Percentiles rank a stretch among this genome's conserved stretches.
Conservation (phyloP, 495 filamentous ascomycete genomes). For the Beverwykella pulmonaria region DNA sequence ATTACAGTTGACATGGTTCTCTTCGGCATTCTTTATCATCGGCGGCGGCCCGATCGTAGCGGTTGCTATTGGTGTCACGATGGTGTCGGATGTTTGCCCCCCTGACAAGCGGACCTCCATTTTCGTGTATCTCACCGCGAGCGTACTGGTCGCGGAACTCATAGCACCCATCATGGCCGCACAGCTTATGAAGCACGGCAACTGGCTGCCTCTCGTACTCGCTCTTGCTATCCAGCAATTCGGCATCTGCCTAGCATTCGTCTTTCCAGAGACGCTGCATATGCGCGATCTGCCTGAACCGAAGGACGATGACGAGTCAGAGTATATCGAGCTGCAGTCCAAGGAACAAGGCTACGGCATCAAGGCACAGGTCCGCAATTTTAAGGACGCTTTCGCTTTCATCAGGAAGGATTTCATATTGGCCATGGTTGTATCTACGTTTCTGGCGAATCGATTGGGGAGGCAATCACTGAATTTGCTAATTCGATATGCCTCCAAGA, state of each 20-base stretch:
- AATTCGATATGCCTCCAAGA: conserved; percentile 51
- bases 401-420: conserved; percentile 45
- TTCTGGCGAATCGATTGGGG: conserved; percentile 44
- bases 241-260: conserved; percentile 7
- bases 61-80: conserved; percentile 28
- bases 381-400: conserved; percentile 42
- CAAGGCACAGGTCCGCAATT: conserved; percentile 30
- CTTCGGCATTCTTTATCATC: conserved; percentile 23
- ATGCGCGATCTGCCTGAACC: conserved; percentile 31
- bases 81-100: conserved; percentile 34
- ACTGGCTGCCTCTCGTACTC: conserved; percentile 31
- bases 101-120: conserved; percentile 34
- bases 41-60: conserved; percentile 31
- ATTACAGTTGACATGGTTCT: conserved; percentile 36
- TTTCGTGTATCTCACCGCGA: conserved; percentile 33
- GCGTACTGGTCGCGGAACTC: conserved; percentile 27
- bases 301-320: not conserved
- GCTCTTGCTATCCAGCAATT: conserved; percentile 23
- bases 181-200: conserved; percentile 27
- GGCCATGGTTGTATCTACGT: conserved; percentile 41
- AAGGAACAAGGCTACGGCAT: conserved; percentile 12
- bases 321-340: conserved; percentile 1
- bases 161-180: conserved; percentile 29
- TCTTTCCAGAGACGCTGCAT: conserved; percentile 37
- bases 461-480: conserved; percentile 44